Evolutionary conservation across 2,329 filamentous ascomycete genomes (phyloP).

Genomic region (Paracorniculantispora psalliotae): DNA sequence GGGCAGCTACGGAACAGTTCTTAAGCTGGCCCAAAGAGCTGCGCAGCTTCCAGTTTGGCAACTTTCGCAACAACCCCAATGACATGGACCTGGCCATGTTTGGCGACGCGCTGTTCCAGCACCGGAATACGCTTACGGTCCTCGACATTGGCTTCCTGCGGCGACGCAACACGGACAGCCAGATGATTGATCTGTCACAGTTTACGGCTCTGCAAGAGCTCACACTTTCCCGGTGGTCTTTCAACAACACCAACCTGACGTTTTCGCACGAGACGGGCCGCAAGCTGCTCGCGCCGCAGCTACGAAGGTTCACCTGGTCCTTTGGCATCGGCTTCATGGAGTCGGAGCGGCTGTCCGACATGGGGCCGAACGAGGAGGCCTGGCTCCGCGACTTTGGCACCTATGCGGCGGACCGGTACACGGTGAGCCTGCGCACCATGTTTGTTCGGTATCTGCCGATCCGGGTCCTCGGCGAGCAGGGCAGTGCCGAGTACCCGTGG

Average conservation of each 20-base stretch:
- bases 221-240: background rate
- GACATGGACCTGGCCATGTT: constrained; percentile 5
- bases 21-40: background rate
- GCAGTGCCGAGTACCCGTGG: background rate
- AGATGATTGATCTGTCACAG: background rate
- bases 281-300: background rate
- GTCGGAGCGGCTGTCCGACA: background rate
- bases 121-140: background rate
- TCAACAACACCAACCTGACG: background rate
- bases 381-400: constrained; percentile 2
- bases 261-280: background rate
- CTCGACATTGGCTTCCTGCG: background rate
- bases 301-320: background rate
- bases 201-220: background rate
- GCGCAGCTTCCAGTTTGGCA: constrained; percentile 4
- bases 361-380: constrained; percentile 1
- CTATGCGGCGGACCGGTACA: background rate
- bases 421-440: background rate
- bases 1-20: background rate
- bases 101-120: background rate
- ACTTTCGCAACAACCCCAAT: constrained; percentile 1
- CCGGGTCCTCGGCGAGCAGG: background rate
- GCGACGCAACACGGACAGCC: background rate
- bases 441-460: background rate
- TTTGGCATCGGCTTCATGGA: background rate